Evolutionary conservation across 768 basidiomycete genomes (phyloP).

Genomic region (Glaciozyma antarctica): DNA sequence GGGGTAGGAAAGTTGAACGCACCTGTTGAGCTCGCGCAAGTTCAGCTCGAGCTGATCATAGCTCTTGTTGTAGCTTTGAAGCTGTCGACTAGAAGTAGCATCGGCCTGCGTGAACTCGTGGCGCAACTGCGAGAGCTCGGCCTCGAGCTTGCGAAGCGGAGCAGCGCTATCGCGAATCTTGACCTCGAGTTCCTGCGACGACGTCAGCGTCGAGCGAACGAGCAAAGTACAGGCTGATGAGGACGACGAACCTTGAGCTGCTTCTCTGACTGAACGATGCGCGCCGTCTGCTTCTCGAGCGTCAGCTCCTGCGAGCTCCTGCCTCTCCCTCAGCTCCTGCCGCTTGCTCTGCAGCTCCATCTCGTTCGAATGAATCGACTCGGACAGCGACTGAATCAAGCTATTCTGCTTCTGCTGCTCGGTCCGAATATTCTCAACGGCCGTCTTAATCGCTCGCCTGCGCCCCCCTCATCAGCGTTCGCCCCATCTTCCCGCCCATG

Average conservation of each 20-base stretch:
- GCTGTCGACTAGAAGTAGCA: constrained; percentile 7
- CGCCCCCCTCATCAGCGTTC: constrained; percentile 55
- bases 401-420: constrained; percentile 14
- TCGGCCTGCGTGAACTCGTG: constrained; percentile 21
- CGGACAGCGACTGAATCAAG: constrained; percentile 15
- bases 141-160: constrained; percentile 30
- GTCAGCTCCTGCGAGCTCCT: too few species aligned
- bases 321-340: constrained; percentile 30
- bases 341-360: constrained; percentile 22
- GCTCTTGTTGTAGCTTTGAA: constrained; percentile 24
- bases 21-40: constrained; percentile 23
- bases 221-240: background rate
- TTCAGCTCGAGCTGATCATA: constrained; percentile 21
- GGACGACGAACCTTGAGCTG: constrained; percentile 51
- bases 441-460: constrained; percentile 41
- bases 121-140: constrained; percentile 23
- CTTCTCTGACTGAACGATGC: constrained; percentile 57
- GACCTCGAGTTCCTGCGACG: constrained; percentile 27
- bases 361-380: constrained; percentile 22
- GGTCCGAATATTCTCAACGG: constrained; percentile 19
- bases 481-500: background rate
- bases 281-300: constrained; percentile 35
- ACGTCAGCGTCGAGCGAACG: too few species aligned
- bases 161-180: constrained; percentile 22
- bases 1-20: background rate